phyloP scores from a whole-genome alignment of 192 early-diverging fungal genomes.

The Backusella tuberculispora region DNA sequence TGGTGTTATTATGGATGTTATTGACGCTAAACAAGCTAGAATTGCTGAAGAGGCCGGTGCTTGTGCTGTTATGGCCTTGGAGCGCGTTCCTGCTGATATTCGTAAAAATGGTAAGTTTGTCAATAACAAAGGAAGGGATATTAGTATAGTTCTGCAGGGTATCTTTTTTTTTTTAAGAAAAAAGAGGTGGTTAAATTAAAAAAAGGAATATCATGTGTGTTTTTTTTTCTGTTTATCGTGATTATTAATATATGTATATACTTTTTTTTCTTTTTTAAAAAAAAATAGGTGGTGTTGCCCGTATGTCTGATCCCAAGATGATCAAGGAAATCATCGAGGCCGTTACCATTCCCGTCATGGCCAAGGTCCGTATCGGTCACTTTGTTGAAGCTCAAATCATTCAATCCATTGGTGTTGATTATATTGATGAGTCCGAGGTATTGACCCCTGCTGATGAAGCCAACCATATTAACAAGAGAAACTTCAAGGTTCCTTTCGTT shows the following conservation, averaged over 20 bases:
- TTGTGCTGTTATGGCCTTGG: conserved; percentile 95
- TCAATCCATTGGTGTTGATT: conserved; percentile 88
- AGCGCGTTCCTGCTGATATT: conserved; percentile 98
- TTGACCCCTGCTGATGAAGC: conserved; percentile 94
- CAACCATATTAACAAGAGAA: conserved; percentile 96
- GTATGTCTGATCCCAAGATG: conserved; percentile 98
- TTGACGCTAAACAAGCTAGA: conserved; percentile 95
- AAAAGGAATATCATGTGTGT: conserved; percentile 1
- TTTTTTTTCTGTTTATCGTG: neutral
- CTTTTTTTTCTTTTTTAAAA: neutral
- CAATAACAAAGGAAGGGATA: neutral
- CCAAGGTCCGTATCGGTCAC: conserved; percentile 98
- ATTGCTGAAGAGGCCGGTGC: conserved; percentile 98
- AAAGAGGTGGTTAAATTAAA: neutral
- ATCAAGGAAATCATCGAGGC: conserved; percentile 95
- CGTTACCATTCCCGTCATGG: conserved; percentile 99
- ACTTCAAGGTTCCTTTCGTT: conserved; percentile 92
- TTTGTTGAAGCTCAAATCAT: conserved; percentile 97
- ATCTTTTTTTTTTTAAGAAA: neutral
- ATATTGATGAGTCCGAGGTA: conserved; percentile 98
- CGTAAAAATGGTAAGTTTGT: conserved; percentile 79
- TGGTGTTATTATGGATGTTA: conserved; percentile 99
- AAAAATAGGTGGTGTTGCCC: conserved; percentile 81
- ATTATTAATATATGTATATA: neutral
- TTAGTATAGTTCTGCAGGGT: no score